Conservation (phyloP, 73 alveolate species). For the Paramecium bursaria region DNA sequence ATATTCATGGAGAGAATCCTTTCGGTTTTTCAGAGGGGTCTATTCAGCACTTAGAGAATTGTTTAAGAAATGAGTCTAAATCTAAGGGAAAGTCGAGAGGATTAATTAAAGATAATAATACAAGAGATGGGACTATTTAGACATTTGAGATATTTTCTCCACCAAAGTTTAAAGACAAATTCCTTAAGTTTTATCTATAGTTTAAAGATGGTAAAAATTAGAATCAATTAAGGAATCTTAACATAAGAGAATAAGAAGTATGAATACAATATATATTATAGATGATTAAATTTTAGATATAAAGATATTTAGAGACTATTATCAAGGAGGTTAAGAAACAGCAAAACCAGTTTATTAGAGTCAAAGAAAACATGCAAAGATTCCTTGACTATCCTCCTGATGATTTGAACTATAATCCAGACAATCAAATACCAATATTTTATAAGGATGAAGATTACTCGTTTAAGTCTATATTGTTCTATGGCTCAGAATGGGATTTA, state of each 20-base stretch:
- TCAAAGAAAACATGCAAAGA: slow-evolving; percentile 76
- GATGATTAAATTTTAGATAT: slow-evolving; percentile 76
- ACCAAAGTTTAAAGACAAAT: slow-evolving; percentile 74
- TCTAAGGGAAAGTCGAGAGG: slow-evolving; percentile 88
- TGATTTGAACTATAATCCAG: slow-evolving; percentile 72
- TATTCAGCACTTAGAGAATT: slow-evolving; percentile 76
- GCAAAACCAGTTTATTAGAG: slow-evolving; percentile 71
- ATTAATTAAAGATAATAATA: slow-evolving; percentile 75
- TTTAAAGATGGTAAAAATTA: slow-evolving; percentile 72
- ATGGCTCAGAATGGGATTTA: slow-evolving; percentile 85
- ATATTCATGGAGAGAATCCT: slow-evolving; percentile 97
- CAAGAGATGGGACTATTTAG: slow-evolving; percentile 83
- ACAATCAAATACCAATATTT: slow-evolving; percentile 75
- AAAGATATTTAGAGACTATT: slow-evolving; percentile 74
- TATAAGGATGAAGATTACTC: slow-evolving; percentile 82
- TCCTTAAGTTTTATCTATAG: slow-evolving; percentile 72
- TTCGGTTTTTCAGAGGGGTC: slow-evolving; percentile 90
- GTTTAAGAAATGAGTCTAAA: slow-evolving; percentile 87
- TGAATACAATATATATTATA: too few relatives aligned
- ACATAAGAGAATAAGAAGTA: slow-evolving; percentile 71
- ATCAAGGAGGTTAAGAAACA: slow-evolving; percentile 80
- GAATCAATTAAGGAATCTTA: slow-evolving; percentile 68
- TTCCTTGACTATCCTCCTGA: slow-evolving; percentile 85
- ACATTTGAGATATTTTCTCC: slow-evolving; percentile 92
- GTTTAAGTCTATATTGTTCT: slow-evolving; percentile 78